A percentile compares a stretch with the other conserved stretches of the same genome.
Evolutionary conservation across 2,329 filamentous ascomycete genomes (phyloP).

Genomic region (Fusarium aywerte): DNA sequence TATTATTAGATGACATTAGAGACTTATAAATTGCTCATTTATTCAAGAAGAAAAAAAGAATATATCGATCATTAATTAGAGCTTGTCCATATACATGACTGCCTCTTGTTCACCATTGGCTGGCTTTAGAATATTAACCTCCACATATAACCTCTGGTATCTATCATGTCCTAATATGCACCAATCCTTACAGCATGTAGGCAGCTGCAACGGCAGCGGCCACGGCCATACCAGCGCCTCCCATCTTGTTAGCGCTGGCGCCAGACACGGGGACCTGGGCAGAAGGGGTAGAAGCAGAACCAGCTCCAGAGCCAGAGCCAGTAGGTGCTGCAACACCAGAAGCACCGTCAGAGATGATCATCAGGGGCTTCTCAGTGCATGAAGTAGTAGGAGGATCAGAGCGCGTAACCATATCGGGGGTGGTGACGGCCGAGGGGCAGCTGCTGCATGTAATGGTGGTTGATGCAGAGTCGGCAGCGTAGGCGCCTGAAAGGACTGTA

Average conservation of each 20-base stretch:
- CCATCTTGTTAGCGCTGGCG: conserved; percentile 17
- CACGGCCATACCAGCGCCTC: not conserved
- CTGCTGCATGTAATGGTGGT: conserved; percentile 30
- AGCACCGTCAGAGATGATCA: conserved; percentile 8
- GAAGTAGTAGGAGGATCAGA: conserved; percentile 24
- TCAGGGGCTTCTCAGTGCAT: conserved; percentile 23
- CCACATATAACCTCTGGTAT: not conserved
- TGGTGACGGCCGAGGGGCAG: conserved; percentile 15
- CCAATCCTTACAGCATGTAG: conserved; percentile 11
- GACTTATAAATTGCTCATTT: no score
- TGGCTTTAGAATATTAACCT: conserved; percentile 8
- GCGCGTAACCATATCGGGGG: conserved; percentile 30
- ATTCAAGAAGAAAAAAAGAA: no score
- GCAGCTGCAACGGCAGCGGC: conserved; percentile 5
- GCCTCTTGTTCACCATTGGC: not conserved
- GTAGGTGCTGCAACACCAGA: conserved; percentile 24
- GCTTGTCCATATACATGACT: not conserved
- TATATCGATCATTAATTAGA: not conserved
- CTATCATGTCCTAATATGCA: not conserved
- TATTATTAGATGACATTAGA: no score
- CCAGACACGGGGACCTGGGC: conserved; percentile 21
- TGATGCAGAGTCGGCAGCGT: conserved; percentile 27
- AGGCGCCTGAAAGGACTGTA: conserved; percentile 25
- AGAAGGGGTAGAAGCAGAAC: conserved; percentile 11
- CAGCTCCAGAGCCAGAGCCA: conserved; percentile 6